Evolutionary conservation across 2,329 filamentous ascomycete species (phyloP).

Genomic region (Meredithiella fracta): DNA sequence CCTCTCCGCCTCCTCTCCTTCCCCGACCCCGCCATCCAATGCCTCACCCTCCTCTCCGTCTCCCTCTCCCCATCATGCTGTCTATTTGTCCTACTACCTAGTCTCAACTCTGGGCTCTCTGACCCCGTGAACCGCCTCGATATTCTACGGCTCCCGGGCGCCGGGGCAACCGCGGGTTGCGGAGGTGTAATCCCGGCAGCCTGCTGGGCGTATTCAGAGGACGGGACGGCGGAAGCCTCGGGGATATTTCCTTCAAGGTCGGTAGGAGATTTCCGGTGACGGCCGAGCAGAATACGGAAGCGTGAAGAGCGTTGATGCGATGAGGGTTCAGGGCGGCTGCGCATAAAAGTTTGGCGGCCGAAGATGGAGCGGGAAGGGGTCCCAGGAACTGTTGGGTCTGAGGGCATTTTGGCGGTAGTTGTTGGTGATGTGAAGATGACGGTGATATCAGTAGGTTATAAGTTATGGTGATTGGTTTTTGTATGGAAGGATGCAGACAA

Average conservation of each 20-base stretch:
- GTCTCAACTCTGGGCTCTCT: conserved; percentile 32
- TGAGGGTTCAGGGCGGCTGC: conserved; percentile 5
- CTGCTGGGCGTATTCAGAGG: not conserved
- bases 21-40: not conserved
- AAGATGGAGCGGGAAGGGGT: conserved; percentile 1
- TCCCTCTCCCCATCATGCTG: not conserved
- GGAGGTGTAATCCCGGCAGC: not conserved
- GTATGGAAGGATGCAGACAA: too few relatives aligned
- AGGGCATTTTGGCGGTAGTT: not conserved
- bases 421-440: not conserved
- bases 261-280: not conserved
- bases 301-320: conserved; percentile 5
- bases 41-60: not conserved
- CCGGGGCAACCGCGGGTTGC: conserved; percentile 2
- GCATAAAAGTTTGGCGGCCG: conserved; percentile 7
- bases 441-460: too few relatives aligned
- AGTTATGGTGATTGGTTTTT: too few relatives aligned
- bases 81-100: conserved; percentile 19
- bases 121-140: conserved; percentile 22
- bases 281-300: conserved; percentile 2
- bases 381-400: not conserved
- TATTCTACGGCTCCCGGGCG: not conserved
- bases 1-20: not conserved
- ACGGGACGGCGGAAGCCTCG: not conserved
- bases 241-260: conserved; percentile 6